phyloP scores from a whole-genome alignment of 352 stramenopile species.

The Globisporangium orthogonon region DNA sequence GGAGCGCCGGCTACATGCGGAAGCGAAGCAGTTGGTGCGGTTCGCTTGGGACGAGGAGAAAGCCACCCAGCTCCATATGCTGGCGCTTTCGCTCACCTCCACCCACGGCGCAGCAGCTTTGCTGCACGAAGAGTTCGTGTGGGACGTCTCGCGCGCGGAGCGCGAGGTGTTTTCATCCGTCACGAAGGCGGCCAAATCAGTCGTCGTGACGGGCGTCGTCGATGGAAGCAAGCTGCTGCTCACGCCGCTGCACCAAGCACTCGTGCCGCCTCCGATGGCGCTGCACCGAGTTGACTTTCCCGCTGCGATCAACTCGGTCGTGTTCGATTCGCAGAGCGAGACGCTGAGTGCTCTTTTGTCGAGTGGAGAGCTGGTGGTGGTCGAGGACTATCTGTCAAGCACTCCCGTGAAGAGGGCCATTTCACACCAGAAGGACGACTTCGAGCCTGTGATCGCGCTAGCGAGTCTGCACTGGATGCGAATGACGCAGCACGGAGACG shows the following conservation, averaged over 20 bases:
- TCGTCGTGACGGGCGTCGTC: constrained; percentile 47
- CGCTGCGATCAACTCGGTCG: constrained; percentile 39
- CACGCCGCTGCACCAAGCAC: constrained; percentile 55
- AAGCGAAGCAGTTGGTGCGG: constrained; percentile 16
- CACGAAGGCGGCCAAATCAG: constrained; percentile 13
- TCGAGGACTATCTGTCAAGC: constrained; percentile 32
- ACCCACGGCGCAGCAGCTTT: constrained; percentile 11
- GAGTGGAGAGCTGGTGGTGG: constrained; percentile 32
- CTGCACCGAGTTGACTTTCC: constrained; percentile 34
- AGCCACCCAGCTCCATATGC: constrained; percentile 27
- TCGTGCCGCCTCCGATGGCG: constrained; percentile 66
- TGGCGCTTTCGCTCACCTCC: constrained; percentile 11
- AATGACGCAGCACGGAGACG: constrained; percentile 2
- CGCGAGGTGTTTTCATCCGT: constrained; percentile 7
- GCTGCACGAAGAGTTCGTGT: constrained; percentile 48
- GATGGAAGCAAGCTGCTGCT: constrained; percentile 53
- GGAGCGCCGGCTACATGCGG: constrained; percentile 24
- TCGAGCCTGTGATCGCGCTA: constrained; percentile 2
- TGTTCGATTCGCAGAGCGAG: constrained; percentile 42
- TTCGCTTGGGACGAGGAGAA: constrained; percentile 58
- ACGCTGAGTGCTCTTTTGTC: constrained; percentile 31
- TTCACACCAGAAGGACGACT: background rate
- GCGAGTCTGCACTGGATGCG: constrained; percentile 32
- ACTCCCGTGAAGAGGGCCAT: constrained; percentile 4
- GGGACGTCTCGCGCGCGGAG: constrained; percentile 25